phyloP scores from a whole-genome alignment of 2,329 filamentous ascomycete species.

The Exserohilum rostratum region DNA sequence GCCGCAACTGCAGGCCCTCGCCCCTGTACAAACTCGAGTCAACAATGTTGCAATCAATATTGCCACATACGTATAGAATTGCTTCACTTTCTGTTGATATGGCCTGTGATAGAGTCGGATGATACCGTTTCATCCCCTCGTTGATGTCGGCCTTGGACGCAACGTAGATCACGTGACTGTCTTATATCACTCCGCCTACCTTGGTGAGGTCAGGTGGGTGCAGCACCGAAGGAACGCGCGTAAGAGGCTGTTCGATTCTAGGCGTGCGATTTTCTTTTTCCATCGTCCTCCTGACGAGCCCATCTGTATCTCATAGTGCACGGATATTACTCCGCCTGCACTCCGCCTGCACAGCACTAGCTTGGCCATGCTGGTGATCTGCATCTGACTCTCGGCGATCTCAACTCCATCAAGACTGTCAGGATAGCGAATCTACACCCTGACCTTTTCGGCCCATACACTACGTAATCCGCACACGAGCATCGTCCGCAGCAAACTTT shows the following conservation, averaged over 20 bases:
- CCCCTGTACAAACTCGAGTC: too few species aligned
- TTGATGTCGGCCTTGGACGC: neutral
- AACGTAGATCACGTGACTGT: too few species aligned
- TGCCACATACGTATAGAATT: neutral
- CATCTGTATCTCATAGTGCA: slow-evolving; percentile 3
- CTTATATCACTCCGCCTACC: too few species aligned
- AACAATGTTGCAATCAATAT: too few species aligned
- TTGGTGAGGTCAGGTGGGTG: too few species aligned
- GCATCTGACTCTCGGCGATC: slow-evolving; percentile 7
- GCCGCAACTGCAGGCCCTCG: too few species aligned
- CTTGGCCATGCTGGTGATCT: slow-evolving; percentile 13
- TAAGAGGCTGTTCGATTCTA: neutral
- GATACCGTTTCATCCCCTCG: too few species aligned
- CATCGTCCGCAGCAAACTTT: neutral
- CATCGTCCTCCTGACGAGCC: neutral
- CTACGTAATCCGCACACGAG: slow-evolving; percentile 1
- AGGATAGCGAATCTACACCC: neutral
- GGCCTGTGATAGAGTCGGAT: too few species aligned
- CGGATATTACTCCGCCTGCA: slow-evolving; percentile 16
- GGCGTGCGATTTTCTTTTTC: too few species aligned
- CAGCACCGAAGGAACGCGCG: neutral
- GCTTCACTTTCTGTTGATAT: too few species aligned
- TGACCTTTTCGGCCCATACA: neutral
- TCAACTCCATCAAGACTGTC: neutral
- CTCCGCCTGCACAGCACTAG: slow-evolving; percentile 12